Evolutionary conservation across 202 grass and related monocot species (phyloP), one percentile per base, ranked within the genome.

Genomic region (Digitaria exilis): DNA sequence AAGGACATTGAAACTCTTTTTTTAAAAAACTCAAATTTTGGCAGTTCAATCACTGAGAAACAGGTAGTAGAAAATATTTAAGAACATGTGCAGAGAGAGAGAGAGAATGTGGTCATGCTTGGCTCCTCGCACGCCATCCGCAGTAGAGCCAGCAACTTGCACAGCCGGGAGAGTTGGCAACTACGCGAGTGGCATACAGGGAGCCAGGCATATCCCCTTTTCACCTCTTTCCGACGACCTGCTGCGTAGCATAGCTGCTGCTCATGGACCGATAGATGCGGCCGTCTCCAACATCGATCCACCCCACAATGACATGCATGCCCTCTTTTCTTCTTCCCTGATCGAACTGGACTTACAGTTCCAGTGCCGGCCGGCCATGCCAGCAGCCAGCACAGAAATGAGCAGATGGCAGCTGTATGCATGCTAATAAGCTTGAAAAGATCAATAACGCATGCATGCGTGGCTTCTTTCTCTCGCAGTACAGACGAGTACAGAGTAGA

Each of bases 81-180:
- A n/a, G n/a, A n/a, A n/a, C n/a, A n/a, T n/a, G n/a, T n/a, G n/a
- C n/a, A n/a, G n/a, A n/a, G n/a, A n/a, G n/a, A n/a, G n/a, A n/a
- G n/a, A n/a, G n/a, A n/a, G n/a, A n/a, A n/a, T n/a, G n/a, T n/a
- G 87, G 75, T 80, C 90, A 94, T 97, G 94, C 94, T 97, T 97
- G 94, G 92, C 92, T 94, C 92, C 94, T 94, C 94, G 88, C 94
- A 97, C 92, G 92, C 94, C 94, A 97, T 86, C 84, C 94, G 92
- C 92, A 51, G 84, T 79, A 89, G 79, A 86, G 92, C 91, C 92
- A 94, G 94, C 92, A 88, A 94, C 65, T 41, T 11, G 16, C 15
- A 28, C 9, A 11, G 7, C 75, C 82, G 42, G 25, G 44, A 52
- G 70, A 69, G 91, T 87, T 89, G 92, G 87, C 88, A 89, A 75